These are phyloP conservation scores for Fusarium sp. DNA, from an alignment of 2,329 filamentous ascomycete species.

Conservation along the genomic window DNA sequence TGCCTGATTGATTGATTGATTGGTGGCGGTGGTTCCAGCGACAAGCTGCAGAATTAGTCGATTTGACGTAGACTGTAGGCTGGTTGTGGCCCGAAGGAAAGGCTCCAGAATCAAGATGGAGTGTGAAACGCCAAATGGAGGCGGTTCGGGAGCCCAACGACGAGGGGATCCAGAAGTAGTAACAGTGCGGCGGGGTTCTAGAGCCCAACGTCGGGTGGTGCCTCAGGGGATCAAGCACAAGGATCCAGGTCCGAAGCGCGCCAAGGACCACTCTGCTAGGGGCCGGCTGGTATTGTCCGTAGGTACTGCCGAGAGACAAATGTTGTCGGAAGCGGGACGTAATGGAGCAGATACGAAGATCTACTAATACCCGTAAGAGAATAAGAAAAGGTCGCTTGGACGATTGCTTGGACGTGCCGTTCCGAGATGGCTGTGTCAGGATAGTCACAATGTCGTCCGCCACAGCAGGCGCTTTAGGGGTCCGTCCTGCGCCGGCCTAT, in stretches of 20 bases:
- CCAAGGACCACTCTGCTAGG: conserved; percentile 16
- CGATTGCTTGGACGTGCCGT: neutral
- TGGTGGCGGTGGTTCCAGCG: conserved; percentile 20
- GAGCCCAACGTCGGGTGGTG: conserved; percentile 19
- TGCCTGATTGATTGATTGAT: conserved; percentile 22
- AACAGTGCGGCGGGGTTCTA: conserved; percentile 28
- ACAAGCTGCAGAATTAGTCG: conserved; percentile 22
- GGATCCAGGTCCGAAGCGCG: conserved; percentile 24
- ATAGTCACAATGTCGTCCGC: neutral
- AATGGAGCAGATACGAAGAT: conserved; percentile 15
- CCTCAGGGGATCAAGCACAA: conserved; percentile 33
- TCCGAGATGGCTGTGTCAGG: conserved; percentile 6
- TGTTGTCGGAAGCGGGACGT: conserved; percentile 2
- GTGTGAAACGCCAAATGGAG: conserved; percentile 7
- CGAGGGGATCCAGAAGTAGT: conserved; percentile 27
- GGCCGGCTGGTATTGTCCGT: neutral
- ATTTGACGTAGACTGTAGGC: conserved; percentile 2
- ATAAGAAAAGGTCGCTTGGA: conserved; percentile 4
- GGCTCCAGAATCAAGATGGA: conserved; percentile 12
- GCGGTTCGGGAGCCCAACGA: conserved; percentile 25
- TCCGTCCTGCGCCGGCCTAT: neutral
- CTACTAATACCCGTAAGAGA: conserved; percentile 3
- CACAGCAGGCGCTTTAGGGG: neutral
- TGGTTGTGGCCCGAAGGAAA: conserved; percentile 14
- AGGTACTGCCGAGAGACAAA: conserved; percentile 5